Base-by-base conservation (phyloP, 352 stramenopile species). In the Phytophthora tentaculata region DNA sequence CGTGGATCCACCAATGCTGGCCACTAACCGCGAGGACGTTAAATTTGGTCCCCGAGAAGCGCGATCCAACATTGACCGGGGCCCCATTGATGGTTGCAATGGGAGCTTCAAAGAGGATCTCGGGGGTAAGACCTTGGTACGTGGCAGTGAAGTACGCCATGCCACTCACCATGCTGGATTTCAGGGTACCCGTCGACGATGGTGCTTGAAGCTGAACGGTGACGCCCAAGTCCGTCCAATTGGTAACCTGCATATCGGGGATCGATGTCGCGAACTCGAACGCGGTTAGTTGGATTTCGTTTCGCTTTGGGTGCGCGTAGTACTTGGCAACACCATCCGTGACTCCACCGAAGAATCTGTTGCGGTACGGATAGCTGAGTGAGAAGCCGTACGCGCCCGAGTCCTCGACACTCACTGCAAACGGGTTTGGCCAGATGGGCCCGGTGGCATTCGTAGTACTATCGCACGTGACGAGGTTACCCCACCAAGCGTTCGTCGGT, bases 401-500 rank as follows among this genome's bases (percentile, higher is more conserved):
- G 2, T 63, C 68, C 47, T 89, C 76, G 12, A 92, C 67, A 29
- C 60, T 79, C 37, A 95, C 51, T 1, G 86, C 81, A 29, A 84
- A 92, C 53, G 86, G 84, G 43, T 95, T 87, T 13, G 82, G 41
- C 86, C 86, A 95, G 29, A 92, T 76, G 3, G 84, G 83, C 32
- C 61, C 39, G 26, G 80, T 87, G 28, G 68, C 64, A 64, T 92
- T 86, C 16, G 78, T 78, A 19, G 37, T 70, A 10, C 64, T 28
- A 47, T 89, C 80, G 37, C 83, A 90, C 24, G 80, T 87, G 44
- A 95, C 66, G 61, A 95, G 76, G 61, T 95, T 95, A n/a, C 79
- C 84, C 86, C 86, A 95, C 86, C 86, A 95, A 1, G 68, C 71
- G 35, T 95, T 95, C 32, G 86, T 95, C 22, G 86, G 86, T 44